Conservation (phyloP, 176 grass and related monocot genomes). For the Dendrocalamus sinicus region DNA sequence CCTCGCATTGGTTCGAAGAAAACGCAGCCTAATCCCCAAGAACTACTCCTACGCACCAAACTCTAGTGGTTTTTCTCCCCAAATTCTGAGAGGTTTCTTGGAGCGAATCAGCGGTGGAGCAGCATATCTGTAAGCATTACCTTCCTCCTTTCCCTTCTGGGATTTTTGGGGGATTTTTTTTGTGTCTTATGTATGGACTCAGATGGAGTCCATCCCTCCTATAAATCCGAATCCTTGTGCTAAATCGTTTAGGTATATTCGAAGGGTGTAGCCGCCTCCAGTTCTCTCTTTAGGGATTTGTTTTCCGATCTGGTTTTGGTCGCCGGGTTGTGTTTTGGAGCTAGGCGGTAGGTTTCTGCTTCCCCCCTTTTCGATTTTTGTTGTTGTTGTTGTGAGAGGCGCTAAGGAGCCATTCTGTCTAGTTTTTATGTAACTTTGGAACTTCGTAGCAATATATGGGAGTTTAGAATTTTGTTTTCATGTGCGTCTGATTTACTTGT, state of each 20-base stretch:
- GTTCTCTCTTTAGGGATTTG: not conserved
- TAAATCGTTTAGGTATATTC: not conserved
- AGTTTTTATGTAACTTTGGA: not conserved
- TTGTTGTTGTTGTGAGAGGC: no score
- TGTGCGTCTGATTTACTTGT: not conserved
- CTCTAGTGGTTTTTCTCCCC: not conserved
- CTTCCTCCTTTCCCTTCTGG: not conserved
- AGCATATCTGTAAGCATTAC: conserved; percentile 23
- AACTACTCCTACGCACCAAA: not conserved
- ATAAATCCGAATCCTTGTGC: not conserved
- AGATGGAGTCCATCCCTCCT: not conserved
- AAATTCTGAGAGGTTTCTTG: not conserved
- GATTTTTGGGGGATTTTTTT: not conserved
- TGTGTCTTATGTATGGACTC: not conserved
- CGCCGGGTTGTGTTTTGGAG: not conserved
- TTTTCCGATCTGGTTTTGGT: conserved; percentile 33
- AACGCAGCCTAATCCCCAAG: conserved; percentile 22
- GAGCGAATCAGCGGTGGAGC: conserved; percentile 5
- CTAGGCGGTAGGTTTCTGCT: not conserved
- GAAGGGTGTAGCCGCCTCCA: not conserved
- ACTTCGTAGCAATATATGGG: not conserved
- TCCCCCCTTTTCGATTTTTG: not conserved
- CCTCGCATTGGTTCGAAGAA: not conserved
- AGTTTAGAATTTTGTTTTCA: not conserved
- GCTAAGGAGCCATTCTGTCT: not conserved